Evolutionary conservation across 108 stramenopile genomes (phyloP), one percentile per base, ranked within the genome.

Genomic region (Cyclotella kingstonii): DNA sequence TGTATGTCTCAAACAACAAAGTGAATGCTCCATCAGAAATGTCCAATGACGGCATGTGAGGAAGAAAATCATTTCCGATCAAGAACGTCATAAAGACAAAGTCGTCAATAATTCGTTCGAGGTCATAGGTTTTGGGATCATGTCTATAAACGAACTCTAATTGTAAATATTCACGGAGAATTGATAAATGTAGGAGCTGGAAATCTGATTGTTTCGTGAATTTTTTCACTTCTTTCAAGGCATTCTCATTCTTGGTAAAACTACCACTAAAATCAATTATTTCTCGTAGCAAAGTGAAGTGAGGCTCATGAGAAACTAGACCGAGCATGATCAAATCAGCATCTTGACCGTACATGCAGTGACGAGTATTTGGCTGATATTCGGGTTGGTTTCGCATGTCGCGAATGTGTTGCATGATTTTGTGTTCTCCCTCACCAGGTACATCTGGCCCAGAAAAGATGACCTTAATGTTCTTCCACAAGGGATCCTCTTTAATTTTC

Each of bases 261-360:
- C 62, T 53, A 23, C 87, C 90, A 36, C 76, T 73, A 57, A 97
- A 96, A 66, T 96, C 92, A 41, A 97, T 83, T 25, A 96, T 89
- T 73, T 98, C 98, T 47, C 98, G 85, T 23, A 98, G 78, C 65
- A 99, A 70, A 18, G 86, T 94, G 77, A 99, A 99, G 81, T 96
- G 93, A 11, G 95, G 96, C 76, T 99, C 97, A 65, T 99, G 98
- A 45, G 93, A 90, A 22, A 96, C 97, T 12, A 99, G 78, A 50
- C 92, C 93, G 15, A 99, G 91, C 98, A 99, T 98, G 81, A 99
- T 99, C 6, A 99, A 81, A 81, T 99, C 99, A 10, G 99, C 99
- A 79, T 99, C 99, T 54, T 98, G 93, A 29, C 98, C 98, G 68
- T 97, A 98, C 81, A 99, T 95, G 74, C 96, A 97, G 79, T 99